These are phyloP conservation scores for Geopyxis carbonaria DNA, from an alignment of 495 filamentous ascomycete genomes.

Conservation along the genomic window DNA sequence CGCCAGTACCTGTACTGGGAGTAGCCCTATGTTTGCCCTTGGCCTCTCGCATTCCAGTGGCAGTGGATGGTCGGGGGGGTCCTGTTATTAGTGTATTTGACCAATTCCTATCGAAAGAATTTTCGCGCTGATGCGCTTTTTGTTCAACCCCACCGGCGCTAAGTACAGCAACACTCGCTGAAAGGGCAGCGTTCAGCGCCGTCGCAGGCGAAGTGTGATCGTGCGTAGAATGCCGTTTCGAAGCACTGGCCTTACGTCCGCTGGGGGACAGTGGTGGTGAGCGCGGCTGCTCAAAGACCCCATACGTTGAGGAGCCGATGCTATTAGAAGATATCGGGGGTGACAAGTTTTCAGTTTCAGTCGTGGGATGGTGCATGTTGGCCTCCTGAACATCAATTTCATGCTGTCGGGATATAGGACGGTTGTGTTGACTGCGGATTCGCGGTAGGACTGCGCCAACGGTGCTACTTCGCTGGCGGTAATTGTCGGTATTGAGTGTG, in stretches of 20 bases:
- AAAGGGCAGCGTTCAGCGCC: conserved; percentile 19
- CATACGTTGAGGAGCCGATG: conserved; percentile 12
- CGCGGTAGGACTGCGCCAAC: conserved; percentile 41
- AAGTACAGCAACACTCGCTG: conserved; percentile 20
- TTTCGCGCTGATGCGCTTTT: conserved; percentile 11
- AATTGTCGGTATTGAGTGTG: conserved; percentile 3
- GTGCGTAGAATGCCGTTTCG: conserved; percentile 16
- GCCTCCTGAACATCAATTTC: conserved; percentile 22
- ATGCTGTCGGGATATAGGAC: conserved; percentile 22
- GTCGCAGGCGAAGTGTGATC: conserved; percentile 15
- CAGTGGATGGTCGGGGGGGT: conserved; percentile 30
- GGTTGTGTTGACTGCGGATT: conserved; percentile 40
- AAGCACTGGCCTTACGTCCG: conserved; percentile 5
- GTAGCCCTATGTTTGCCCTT: conserved; percentile 11
- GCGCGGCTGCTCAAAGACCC: conserved; percentile 33
- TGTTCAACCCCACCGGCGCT: conserved; percentile 13
- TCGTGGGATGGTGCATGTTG: conserved; percentile 12
- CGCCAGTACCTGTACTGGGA: conserved; percentile 21
- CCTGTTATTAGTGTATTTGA: conserved; percentile 5
- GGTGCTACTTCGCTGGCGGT: conserved; percentile 27
- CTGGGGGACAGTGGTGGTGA: conserved; percentile 23
- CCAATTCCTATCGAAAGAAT: conserved; percentile 80
- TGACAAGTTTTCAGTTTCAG: background rate
- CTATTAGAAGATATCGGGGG: conserved; percentile 3
- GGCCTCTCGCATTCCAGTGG: conserved; percentile 30